Base-by-base conservation (phyloP, 257 asterid species). In the Jaltomata sinuosa region DNA sequence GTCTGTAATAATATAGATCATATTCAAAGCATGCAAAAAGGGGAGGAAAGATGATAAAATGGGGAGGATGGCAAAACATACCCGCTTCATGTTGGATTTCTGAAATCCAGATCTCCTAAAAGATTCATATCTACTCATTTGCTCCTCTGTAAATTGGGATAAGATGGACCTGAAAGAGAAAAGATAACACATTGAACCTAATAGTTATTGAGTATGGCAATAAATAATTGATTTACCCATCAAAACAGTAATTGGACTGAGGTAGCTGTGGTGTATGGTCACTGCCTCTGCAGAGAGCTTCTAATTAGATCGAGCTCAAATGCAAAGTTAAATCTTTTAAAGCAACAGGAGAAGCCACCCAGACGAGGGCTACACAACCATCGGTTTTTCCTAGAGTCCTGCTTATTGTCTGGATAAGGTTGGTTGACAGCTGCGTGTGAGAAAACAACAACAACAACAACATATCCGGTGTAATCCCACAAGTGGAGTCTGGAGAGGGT, bases 101-200 rank as follows among this genome's bases (percentile, higher is more conserved):
- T 94, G 99, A 89, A 96, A 96, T 85, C 97, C 97, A 47, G 98
- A 92, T 89, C 99, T 90, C 85, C 98, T 87, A 88, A 93, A 92
- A 27, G 94, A 96, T 85, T 96, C 98, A 80, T 96, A 94, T 85
- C 99, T 90, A 88, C 94, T 94, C 97, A 94, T 94, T 87, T 94
- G 98, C 78, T 91, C 98, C 88, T 83, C 96, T 1, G 99, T 93
- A 85, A 94, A 97, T 71, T 90, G 98, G 64, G 95, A 88, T 78
- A 97, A 88, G 85, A 97, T 89, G 84, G 88, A 87, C 92, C 99
- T 95, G 90, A 47, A 80, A 69, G 83, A 84, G 16, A 76, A 74
- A 74, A 15, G 81, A 27, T 47, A 42, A 47, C 19, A 71, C 38
- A 71, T 45, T 71, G 79, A 71, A 71, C 32, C 31, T 69, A 69